Conservation (phyloP, 2,329 filamentous ascomycete species). For the Chrysoporthe puriensis region DNA sequence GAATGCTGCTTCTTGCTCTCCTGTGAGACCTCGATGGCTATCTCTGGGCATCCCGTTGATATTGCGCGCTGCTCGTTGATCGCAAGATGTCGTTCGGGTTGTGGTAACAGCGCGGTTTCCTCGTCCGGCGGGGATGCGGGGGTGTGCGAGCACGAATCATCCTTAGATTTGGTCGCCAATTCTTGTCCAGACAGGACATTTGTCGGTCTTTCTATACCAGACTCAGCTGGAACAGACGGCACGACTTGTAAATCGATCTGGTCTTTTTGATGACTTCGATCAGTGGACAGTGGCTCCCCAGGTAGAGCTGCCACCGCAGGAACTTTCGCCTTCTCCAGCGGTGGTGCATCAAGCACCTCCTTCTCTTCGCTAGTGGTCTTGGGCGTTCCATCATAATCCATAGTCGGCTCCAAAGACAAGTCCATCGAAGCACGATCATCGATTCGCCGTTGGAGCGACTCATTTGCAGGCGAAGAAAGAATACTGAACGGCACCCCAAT, state of each 20-base stretch:
- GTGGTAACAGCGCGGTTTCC: background rate
- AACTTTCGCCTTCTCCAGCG: too few species aligned
- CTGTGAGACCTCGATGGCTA: background rate
- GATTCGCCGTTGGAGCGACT: background rate
- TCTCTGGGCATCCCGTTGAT: background rate
- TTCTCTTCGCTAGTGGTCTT: background rate
- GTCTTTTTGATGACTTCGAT: background rate
- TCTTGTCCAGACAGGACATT: background rate
- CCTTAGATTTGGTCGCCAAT: background rate
- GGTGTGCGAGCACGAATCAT: background rate
- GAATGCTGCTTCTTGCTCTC: background rate
- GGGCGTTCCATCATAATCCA: background rate
- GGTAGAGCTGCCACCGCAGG: background rate
- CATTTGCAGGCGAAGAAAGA: conserved; percentile 28
- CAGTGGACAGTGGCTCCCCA: background rate
- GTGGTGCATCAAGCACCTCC: background rate
- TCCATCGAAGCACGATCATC: background rate
- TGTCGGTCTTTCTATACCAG: background rate
- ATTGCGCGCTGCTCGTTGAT: background rate
- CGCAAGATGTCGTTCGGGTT: too few species aligned
- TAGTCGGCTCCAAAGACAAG: background rate
- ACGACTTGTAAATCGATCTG: background rate
- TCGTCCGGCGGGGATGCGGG: background rate
- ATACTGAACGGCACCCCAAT: conserved; percentile 26
- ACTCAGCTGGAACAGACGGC: background rate